A percentile compares a stretch with the other conserved stretches of the same genome.
phyloP scores from a whole-genome alignment of 768 basidiomycete genomes.

The Pisolithus tinctorius region DNA sequence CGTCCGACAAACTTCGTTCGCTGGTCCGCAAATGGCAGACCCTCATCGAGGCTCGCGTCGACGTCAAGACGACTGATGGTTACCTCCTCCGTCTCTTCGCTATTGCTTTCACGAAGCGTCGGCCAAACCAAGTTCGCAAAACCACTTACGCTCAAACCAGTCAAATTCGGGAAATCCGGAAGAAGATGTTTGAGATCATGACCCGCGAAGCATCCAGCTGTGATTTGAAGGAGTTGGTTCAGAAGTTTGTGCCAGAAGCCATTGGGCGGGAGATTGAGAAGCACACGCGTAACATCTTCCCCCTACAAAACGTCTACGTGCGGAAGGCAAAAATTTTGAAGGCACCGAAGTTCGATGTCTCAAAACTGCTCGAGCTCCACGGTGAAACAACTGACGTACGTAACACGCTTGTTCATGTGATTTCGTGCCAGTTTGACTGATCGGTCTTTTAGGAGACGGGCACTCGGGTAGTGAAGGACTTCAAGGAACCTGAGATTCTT shows the following conservation, averaged over 20 bases:
- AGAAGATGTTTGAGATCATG: conserved; percentile 99
- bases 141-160: conserved; percentile 96
- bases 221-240: conserved; percentile 96
- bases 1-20: conserved; percentile 98
- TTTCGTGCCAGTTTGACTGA: conserved; percentile 1
- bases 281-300: conserved; percentile 92
- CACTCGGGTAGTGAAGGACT: conserved; percentile 89
- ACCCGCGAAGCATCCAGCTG: conserved; percentile 90
- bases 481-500: conserved; percentile 95
- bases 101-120: conserved; percentile 98
- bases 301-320: conserved; percentile 97
- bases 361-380: conserved; percentile 94
- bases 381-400: conserved; percentile 91
- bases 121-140: conserved; percentile 94
- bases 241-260: conserved; percentile 98
- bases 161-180: conserved; percentile 95
- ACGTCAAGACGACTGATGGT: conserved; percentile 98
- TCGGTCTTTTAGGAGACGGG: conserved; percentile 71
- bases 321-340: conserved; percentile 99
- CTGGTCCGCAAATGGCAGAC: conserved; percentile 99
- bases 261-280: conserved; percentile 99
- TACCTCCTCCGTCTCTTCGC: conserved; percentile 99
- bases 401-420: conserved; percentile 13
- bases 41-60: conserved; percentile 97
- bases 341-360: conserved; percentile 92